phyloP scores from a whole-genome alignment of 2,329 filamentous ascomycete genomes.

The Calonectria pseudoturangicola region DNA sequence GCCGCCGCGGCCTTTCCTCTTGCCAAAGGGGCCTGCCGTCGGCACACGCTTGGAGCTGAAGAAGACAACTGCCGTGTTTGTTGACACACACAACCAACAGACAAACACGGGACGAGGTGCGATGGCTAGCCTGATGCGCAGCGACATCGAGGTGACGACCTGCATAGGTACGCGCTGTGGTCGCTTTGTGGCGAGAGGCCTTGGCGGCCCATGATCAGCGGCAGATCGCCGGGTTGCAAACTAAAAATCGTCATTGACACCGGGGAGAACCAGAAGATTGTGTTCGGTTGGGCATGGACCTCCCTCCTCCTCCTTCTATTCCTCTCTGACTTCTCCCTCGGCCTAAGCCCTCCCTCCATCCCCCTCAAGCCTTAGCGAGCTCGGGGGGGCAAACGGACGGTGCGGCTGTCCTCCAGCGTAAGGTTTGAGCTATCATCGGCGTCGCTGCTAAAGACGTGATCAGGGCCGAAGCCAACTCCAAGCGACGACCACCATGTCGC shows the following conservation, averaged over 20 bases:
- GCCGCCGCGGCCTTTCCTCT: slow-evolving; percentile 23
- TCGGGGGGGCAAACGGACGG: neutral
- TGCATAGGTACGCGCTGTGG: slow-evolving; percentile 4
- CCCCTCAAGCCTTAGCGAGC: neutral
- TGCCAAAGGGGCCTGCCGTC: slow-evolving; percentile 11
- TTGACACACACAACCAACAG: slow-evolving; percentile 15
- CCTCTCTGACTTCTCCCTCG: neutral
- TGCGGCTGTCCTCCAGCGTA: slow-evolving; percentile 16
- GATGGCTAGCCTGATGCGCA: neutral
- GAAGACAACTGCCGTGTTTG: slow-evolving; percentile 18
- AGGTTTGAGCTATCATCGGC: slow-evolving; percentile 14
- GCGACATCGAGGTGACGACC: slow-evolving; percentile 4
- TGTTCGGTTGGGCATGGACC: neutral
- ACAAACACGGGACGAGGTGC: slow-evolving; percentile 22
- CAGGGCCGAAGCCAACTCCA: slow-evolving; percentile 3
- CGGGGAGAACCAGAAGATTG: neutral
- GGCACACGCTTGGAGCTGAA: slow-evolving; percentile 18
- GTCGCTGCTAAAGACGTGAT: slow-evolving; percentile 11
- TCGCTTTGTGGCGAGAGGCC: slow-evolving; percentile 10
- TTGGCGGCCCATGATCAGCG: slow-evolving; percentile 18
- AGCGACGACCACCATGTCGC: neutral
- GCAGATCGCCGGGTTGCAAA: slow-evolving; percentile 19
- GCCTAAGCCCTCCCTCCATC: neutral
- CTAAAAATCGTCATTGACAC: slow-evolving; percentile 21
- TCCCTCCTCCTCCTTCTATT: too few species aligned